Conservation (phyloP, 2,329 filamentous ascomycete species). For the Cytospora chrysosperma region DNA sequence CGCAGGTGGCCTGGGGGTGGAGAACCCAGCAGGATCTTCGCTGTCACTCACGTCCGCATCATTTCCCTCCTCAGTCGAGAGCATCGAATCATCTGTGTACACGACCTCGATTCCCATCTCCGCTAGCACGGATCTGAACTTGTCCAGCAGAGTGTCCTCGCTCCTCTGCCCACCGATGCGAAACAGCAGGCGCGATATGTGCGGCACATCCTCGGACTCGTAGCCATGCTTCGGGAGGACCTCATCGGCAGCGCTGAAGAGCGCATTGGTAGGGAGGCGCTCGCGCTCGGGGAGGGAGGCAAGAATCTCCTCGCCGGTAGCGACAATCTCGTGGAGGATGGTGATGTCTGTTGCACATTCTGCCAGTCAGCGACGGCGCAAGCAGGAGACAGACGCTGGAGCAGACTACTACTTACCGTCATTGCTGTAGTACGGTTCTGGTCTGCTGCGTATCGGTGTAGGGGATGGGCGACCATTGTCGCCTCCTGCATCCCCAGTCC, state of each 20-base stretch:
- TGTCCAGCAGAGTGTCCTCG: constrained; percentile 59
- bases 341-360: constrained; percentile 64
- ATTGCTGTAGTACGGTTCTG: constrained; percentile 23
- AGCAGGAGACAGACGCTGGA: neutral
- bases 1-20: constrained; percentile 4
- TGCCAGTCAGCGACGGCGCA: constrained; percentile 23
- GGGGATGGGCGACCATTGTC: constrained; percentile 14
- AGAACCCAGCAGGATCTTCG: constrained; percentile 3
- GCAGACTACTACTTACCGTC: constrained; percentile 14
- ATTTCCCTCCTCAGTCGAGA: constrained; percentile 5
- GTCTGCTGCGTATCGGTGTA: constrained; percentile 10
- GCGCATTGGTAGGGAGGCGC: constrained; percentile 68
- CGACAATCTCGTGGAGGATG: constrained; percentile 74
- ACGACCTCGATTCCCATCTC: constrained; percentile 72
- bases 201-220: constrained; percentile 68
- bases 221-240: constrained; percentile 70
- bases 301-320: constrained; percentile 65
- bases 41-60: constrained; percentile 8
- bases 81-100: constrained; percentile 40
- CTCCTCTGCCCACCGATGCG: constrained; percentile 68
- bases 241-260: constrained; percentile 79
- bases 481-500: constrained; percentile 15
- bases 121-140: constrained; percentile 66
- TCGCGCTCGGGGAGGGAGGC: constrained; percentile 57
- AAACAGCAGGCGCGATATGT: constrained; percentile 76